Base-by-base conservation (phyloP, 495 filamentous ascomycete species). In the Penicillium cataractarum region DNA sequence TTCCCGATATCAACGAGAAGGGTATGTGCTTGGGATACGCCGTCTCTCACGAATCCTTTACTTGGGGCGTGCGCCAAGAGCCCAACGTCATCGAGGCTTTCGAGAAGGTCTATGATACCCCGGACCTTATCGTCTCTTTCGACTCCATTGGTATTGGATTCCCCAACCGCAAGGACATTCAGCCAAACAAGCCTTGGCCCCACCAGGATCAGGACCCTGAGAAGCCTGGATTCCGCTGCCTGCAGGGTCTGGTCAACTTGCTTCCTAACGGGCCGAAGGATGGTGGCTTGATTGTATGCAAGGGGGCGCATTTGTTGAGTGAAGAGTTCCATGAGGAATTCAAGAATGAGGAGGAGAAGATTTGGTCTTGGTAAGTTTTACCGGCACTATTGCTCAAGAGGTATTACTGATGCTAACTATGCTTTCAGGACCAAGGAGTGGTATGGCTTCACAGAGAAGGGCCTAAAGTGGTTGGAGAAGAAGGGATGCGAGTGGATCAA, bases 201-300 rank as follows among this genome's bases (percentile, higher is more conserved):
- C 77, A 80, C 53, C 68, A 73, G 53, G 77, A 80, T 50, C 77
- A 80, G 57, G 67, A 73, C 53, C 75, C 75, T 10, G 65, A 65
- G 13, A 73, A 71, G 52, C 70, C 68, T 7, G 76, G 76, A 32
- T 75, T 79, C 63, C 62, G 70, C 7, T 79, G 77, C 42, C 55
- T 80, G 37, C 77, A 80, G 53, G 77, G 75, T 26, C 62, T 80
- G 39, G 69, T 78, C 24, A 80, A 78, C 57, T 68, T 76, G 3
- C 51, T 64, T 10, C 76, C 76, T 12, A 70, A 68, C 61, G 77
- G 77, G 1, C 69, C 74, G 1, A 67, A 76, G 8, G 77, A 80
- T 63, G 73, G 73, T 21, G 73, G 73, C 2, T 60, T 76, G 9
- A 70, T 72, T 42, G 65, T 72, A 33, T 76, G 71, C 50, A 66